Conservation (phyloP, 441 rosid species). For the Gossypium lobatum region DNA sequence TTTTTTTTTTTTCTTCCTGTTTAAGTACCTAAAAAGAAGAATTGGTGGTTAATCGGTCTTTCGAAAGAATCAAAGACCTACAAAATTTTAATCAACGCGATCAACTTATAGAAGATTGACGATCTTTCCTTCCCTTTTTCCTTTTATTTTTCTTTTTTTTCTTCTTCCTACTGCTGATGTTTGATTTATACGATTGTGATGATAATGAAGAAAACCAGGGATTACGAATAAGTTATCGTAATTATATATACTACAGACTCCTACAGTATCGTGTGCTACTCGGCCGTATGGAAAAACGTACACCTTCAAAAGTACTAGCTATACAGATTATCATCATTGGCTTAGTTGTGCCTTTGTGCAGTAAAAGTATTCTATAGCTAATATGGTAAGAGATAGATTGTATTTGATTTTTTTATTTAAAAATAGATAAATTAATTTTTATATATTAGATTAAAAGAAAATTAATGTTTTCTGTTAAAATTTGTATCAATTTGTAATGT, state of each 20-base stretch:
- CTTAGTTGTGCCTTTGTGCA: neutral
- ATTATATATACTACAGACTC: neutral
- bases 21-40: slow-evolving; percentile 5
- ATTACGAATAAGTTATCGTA: neutral
- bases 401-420: neutral
- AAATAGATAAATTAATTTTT: too few species aligned
- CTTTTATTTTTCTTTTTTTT: neutral
- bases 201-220: slow-evolving; percentile 4
- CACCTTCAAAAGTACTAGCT: neutral
- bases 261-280: neutral
- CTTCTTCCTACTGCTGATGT: neutral
- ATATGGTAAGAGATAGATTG: neutral
- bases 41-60: slow-evolving; percentile 2
- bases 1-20: neutral
- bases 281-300: neutral
- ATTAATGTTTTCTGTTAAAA: too few species aligned
- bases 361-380: neutral
- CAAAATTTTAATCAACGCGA: neutral
- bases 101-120: neutral
- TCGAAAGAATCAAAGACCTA: slow-evolving; percentile 12
- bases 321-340: neutral
- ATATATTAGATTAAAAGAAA: too few species aligned
- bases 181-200: neutral
- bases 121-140: neutral
- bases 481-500: too few species aligned